Conservation (phyloP, 2,329 filamentous ascomycete species). For the Metarhizium album region DNA sequence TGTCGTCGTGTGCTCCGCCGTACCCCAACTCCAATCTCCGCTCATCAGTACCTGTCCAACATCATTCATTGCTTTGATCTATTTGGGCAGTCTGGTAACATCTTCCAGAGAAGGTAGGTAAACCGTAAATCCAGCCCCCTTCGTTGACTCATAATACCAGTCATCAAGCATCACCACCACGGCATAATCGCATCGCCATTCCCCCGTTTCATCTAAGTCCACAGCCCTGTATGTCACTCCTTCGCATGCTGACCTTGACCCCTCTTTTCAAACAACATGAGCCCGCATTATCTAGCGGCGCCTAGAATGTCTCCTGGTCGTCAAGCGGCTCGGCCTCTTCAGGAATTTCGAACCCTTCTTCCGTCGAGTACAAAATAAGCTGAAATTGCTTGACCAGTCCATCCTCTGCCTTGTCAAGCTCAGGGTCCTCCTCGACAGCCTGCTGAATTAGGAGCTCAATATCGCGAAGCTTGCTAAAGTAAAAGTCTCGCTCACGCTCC, state of each 20-base stretch:
- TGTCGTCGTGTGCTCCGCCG: not conserved
- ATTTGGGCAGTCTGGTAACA: not conserved
- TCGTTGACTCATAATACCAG: conserved; percentile 4
- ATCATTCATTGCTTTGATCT: conserved; percentile 3
- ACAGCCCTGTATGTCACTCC: not conserved
- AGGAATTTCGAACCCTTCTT: conserved; percentile 86
- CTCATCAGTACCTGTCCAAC: conserved; percentile 1
- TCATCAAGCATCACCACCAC: conserved; percentile 4
- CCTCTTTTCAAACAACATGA: not conserved
- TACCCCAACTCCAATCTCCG: not conserved
- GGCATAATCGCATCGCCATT: not conserved
- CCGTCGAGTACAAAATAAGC: conserved; percentile 91
- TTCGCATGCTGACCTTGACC: not conserved
- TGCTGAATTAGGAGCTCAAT: conserved; percentile 93
- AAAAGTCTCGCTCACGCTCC: conserved; percentile 95
- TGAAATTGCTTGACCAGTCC: conserved; percentile 93
- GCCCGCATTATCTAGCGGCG: not conserved
- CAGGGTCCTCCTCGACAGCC: conserved; percentile 82
- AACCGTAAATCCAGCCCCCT: not conserved
- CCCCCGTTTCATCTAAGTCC: not conserved
- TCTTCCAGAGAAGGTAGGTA: conserved; percentile 2
- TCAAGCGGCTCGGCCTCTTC: conserved; percentile 60
- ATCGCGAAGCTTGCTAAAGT: conserved; percentile 96
- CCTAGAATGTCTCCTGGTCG: conserved; percentile 71
- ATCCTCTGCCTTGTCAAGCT: conserved; percentile 88